Evolutionary conservation across 495 filamentous ascomycete genomes (phyloP).

Genomic region (Peziza echinospora): DNA sequence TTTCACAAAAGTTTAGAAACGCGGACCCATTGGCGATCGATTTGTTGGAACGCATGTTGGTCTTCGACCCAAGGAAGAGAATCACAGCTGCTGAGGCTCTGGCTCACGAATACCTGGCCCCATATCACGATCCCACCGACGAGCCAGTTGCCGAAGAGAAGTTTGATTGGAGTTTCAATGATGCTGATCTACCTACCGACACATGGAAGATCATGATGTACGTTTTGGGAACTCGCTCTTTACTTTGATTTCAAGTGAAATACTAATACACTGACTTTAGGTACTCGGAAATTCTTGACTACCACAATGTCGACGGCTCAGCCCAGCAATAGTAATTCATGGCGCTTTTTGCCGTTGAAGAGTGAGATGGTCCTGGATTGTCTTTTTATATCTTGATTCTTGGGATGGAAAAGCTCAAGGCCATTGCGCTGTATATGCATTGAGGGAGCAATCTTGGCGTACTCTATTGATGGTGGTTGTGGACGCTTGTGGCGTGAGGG

Average conservation of each 20-base stretch:
- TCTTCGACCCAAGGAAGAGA: constrained; percentile 87
- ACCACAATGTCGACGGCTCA: constrained; percentile 72
- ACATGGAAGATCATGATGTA: constrained; percentile 99
- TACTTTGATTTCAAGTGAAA: constrained; percentile 11
- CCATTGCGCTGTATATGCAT: too few relatives aligned
- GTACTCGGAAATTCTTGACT: constrained; percentile 99
- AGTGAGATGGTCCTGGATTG: not conserved
- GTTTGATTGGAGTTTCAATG: constrained; percentile 99
- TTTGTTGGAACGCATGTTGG: constrained; percentile 86
- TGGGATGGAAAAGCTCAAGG: too few relatives aligned
- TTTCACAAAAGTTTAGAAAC: constrained; percentile 86
- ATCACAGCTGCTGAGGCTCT: constrained; percentile 67
- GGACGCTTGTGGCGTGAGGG: too few relatives aligned
- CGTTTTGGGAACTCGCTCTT: constrained; percentile 13
- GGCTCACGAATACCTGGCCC: constrained; percentile 77
- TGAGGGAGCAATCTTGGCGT: too few relatives aligned
- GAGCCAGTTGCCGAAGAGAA: constrained; percentile 92
- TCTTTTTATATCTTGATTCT: too few relatives aligned
- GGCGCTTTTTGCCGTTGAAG: not conserved
- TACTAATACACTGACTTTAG: constrained; percentile 27
- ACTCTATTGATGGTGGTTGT: too few relatives aligned
- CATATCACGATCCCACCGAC: constrained; percentile 92
- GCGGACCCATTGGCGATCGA: constrained; percentile 87
- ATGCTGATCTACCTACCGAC: constrained; percentile 89
- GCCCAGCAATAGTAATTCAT: not conserved